These are phyloP conservation scores for Pyrenophora graminea DNA, from an alignment of 2,329 filamentous ascomycete genomes.

Conservation along the genomic window DNA sequence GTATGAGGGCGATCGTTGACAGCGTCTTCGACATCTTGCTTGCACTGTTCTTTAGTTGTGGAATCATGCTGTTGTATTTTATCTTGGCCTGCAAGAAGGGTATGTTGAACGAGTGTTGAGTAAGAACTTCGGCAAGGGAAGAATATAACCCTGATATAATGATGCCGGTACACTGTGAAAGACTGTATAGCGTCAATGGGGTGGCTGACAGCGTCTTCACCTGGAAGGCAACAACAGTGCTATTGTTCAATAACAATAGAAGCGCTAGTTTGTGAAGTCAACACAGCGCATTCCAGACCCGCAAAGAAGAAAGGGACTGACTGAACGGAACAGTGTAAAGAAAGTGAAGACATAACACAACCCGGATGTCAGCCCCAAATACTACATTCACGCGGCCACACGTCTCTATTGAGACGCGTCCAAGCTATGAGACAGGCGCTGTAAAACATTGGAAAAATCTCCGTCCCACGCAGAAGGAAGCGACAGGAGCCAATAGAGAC, in stretches of 20 bases:
- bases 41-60: constrained; percentile 2
- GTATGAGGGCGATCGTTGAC: constrained; percentile 18
- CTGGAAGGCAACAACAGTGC: constrained; percentile 28
- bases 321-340: constrained; percentile 13
- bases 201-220: constrained; percentile 33
- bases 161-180: constrained; percentile 18
- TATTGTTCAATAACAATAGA: constrained; percentile 34
- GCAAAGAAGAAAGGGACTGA: constrained; percentile 20
- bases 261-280: constrained; percentile 12
- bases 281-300: constrained; percentile 20
- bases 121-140: constrained; percentile 3
- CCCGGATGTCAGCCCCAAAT: constrained; percentile 20
- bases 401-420: constrained; percentile 40
- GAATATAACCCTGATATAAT: constrained; percentile 1
- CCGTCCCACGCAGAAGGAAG: constrained; percentile 30
- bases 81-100: constrained; percentile 10
- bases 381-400: constrained; percentile 22
- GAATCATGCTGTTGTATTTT: neutral
- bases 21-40: constrained; percentile 26
- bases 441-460: constrained; percentile 22
- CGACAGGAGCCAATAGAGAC: constrained; percentile 42
- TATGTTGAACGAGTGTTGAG: neutral
- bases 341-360: constrained; percentile 21
- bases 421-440: constrained; percentile 39
- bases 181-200: constrained; percentile 14